Evolutionary conservation across 306 rosid genomes (phyloP).

Genomic region (Ormosia emarginata): DNA sequence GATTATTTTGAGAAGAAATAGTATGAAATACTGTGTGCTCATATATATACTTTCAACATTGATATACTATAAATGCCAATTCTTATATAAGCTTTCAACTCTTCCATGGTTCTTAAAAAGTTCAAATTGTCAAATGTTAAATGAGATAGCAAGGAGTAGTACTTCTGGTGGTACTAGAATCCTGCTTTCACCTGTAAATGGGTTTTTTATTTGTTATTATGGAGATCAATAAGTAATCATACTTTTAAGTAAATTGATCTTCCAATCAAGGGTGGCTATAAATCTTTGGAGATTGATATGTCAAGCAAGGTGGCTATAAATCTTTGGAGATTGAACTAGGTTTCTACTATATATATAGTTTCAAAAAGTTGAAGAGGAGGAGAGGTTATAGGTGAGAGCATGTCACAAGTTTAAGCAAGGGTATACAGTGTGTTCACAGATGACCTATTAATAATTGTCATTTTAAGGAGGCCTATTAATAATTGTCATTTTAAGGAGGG

Average conservation of each 20-base stretch:
- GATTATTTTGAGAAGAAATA: constrained; percentile 12
- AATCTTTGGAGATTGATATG: background rate
- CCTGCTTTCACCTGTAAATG: background rate
- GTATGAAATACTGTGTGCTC: background rate
- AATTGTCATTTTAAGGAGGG: too few species aligned
- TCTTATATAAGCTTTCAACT: background rate
- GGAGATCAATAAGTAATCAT: background rate
- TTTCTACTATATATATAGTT: too few species aligned
- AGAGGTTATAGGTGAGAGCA: too few species aligned
- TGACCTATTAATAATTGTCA: too few species aligned
- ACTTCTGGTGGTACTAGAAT: background rate
- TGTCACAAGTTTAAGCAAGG: too few species aligned
- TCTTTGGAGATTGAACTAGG: too few species aligned
- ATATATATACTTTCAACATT: background rate
- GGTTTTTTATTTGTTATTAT: background rate
- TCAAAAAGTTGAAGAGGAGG: too few species aligned
- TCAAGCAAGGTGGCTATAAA: background rate
- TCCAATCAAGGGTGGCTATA: background rate
- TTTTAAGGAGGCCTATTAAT: too few species aligned
- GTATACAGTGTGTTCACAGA: too few species aligned
- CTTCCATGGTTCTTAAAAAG: background rate
- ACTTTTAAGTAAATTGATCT: background rate
- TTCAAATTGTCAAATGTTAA: background rate
- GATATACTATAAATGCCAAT: background rate
- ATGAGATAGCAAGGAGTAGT: background rate